A percentile compares a stretch with the other conserved stretches of the same genome.
Evolutionary conservation across 2,329 filamentous ascomycete genomes (phyloP).

Genomic region (Cercospora brassicicola): DNA sequence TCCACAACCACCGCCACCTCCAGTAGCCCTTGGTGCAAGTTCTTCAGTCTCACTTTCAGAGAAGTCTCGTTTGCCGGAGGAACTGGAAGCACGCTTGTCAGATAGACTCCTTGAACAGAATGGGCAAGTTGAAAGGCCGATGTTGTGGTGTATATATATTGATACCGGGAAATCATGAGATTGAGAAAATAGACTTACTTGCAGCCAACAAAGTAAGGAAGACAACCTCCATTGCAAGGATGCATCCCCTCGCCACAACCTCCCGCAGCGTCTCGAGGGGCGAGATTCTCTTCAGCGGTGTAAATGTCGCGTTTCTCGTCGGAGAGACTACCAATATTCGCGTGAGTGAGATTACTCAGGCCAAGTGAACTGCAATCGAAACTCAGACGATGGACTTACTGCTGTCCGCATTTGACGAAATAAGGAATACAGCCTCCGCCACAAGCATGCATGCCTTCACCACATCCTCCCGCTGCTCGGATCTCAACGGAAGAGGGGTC

Average conservation of each 20-base stretch:
- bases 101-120: not conserved
- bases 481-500: not conserved
- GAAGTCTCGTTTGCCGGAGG: not conserved
- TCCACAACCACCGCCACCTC: not conserved
- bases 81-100: not conserved
- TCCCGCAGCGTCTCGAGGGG: not conserved
- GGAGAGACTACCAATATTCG: not conserved
- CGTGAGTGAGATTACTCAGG: not conserved
- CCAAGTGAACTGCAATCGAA: not conserved
- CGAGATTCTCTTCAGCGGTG: not conserved
- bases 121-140: too few species aligned
- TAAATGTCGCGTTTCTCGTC: not conserved
- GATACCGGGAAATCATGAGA: not conserved
- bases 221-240: not conserved
- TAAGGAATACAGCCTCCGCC: not conserved
- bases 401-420: slow-evolving; percentile 1
- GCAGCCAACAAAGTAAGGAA: not conserved
- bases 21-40: not conserved
- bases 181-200: not conserved
- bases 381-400: not conserved
- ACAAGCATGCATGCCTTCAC: not conserved
- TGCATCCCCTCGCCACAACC: not conserved
- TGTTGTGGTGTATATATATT: too few species aligned
- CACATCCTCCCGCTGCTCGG: not conserved
- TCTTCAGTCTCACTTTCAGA: not conserved